Evolutionary conservation across 148 eudicot species (phyloP).

Genomic region (Limonium bicolor): DNA sequence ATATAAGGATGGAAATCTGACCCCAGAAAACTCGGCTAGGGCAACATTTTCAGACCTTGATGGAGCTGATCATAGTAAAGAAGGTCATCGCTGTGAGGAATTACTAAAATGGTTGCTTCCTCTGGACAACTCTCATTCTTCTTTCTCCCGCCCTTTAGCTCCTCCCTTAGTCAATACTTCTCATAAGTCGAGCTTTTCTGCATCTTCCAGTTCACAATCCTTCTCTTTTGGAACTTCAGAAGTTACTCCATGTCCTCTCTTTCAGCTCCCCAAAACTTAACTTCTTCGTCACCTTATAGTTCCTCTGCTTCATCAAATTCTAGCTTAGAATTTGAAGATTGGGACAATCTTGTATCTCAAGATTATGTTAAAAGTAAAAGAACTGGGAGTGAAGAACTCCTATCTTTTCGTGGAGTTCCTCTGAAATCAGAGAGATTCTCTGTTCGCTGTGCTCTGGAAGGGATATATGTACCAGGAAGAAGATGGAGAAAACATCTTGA

Average conservation of each 20-base stretch:
- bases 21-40: slow-evolving; percentile 20
- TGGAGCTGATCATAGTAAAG: slow-evolving; percentile 11
- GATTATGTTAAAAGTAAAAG: slow-evolving; percentile 36
- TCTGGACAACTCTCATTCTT: slow-evolving; percentile 50
- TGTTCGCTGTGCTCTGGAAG: slow-evolving; percentile 89
- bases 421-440: slow-evolving; percentile 90
- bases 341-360: slow-evolving; percentile 60
- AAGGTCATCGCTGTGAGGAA: slow-evolving; percentile 59
- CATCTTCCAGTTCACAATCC: slow-evolving; percentile 66
- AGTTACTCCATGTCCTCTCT: slow-evolving; percentile 90
- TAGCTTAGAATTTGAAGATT: slow-evolving; percentile 57
- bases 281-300: slow-evolving; percentile 33
- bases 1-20: slow-evolving; percentile 26
- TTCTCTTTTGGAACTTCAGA: slow-evolving; percentile 84
- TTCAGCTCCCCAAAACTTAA: slow-evolving; percentile 40
- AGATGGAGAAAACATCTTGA: slow-evolving; percentile 91
- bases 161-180: slow-evolving; percentile 46
- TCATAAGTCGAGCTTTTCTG: slow-evolving; percentile 41
- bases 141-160: slow-evolving; percentile 44
- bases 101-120: slow-evolving; percentile 93
- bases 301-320: slow-evolving; percentile 30
- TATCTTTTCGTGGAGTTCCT: slow-evolving; percentile 89
- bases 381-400: slow-evolving; percentile 46
- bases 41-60: slow-evolving; percentile 23
- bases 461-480: slow-evolving; percentile 81